Evolutionary conservation across 139 green algal genomes (phyloP), one percentile per base, ranked within the genome.

Genomic region (Volvox africanus): DNA sequence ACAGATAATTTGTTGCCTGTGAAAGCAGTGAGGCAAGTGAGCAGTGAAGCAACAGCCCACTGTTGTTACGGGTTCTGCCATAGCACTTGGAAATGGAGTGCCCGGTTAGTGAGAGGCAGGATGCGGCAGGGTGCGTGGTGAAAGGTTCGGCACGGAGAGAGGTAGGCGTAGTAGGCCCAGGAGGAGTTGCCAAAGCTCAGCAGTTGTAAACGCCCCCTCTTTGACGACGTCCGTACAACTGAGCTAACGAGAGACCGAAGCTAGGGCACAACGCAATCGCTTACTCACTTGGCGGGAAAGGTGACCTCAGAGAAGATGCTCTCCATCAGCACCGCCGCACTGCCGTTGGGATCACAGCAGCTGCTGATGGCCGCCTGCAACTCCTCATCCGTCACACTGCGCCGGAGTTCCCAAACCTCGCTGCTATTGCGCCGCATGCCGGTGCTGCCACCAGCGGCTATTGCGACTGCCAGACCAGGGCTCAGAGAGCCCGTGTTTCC

Each of bases 241-340:
- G 44, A 55, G 44, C 44, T 55, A 9, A 55, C 44, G 44, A 55
- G 44, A 9, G 44, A 55, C 44, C 5, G 44, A 55, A 55, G 44
- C 44, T 55, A 55, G 44, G 44, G 9, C 44, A 55, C 44, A 55
- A n/a, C n/a, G n/a, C n/a, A n/a, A n/a, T n/a, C n/a, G 62, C 65
- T 73, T 28, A 73, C 87, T 68, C 33, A 91, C 87, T 79, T 85
- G 19, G 87, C 87, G 5, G 87, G 61, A 33, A 91, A 91, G 87
- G 75, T 91, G 24, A 86, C 87, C 87, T 91, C 87, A 11, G 55
- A 33, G 61, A 91, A 91, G 76, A 91, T 91, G 61, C 61, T 68
- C 76, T 91, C 87, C 87, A 91, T 91, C 2, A 86, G 76, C 55
- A 80, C 87, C 76, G 87, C 87, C 76, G 87, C 87, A 61, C 33